A percentile compares a stretch with the other conserved stretches of the same genome.
These are phyloP conservation scores for Fraxinus anomala DNA, from an alignment of 257 asterid species.

Conservation along the genomic window DNA sequence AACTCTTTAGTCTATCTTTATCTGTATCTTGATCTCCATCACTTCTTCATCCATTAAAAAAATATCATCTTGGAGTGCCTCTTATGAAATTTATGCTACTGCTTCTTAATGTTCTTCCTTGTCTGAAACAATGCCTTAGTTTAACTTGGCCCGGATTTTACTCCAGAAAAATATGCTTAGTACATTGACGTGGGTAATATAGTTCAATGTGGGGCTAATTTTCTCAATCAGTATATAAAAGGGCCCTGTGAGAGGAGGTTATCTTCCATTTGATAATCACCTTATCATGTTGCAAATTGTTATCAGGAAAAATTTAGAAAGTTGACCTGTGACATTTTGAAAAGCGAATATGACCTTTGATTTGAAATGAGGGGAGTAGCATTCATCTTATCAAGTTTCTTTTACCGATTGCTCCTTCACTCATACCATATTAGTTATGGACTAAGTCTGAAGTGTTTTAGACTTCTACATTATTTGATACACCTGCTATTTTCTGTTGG, in stretches of 20 bases:
- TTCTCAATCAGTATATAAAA: neutral
- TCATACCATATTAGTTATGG: conserved; percentile 15
- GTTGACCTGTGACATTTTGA: too few species aligned
- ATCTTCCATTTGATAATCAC: too few species aligned
- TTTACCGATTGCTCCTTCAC: neutral
- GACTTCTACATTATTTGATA: neutral
- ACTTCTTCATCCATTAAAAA: neutral
- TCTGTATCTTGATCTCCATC: too few species aligned
- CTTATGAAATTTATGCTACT: neutral
- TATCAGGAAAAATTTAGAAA: too few species aligned
- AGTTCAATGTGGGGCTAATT: neutral
- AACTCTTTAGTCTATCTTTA: too few species aligned
- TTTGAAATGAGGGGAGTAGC: too few species aligned
- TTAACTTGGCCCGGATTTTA: neutral
- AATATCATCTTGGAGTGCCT: neutral
- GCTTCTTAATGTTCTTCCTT: neutral
- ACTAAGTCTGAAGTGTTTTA: conserved; percentile 1
- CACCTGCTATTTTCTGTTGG: conserved; percentile 20
- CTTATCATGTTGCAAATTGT: too few species aligned
- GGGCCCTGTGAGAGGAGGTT: neutral
- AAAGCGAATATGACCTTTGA: too few species aligned
- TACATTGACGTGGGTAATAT: neutral
- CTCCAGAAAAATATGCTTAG: neutral
- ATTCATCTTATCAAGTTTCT: neutral
- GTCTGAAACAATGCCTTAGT: neutral